Percentiles rank a stretch among this genome's conserved stretches.
Evolutionary conservation across 2,329 filamentous ascomycete species (phyloP).

Genomic region (Trichoderma breve): DNA sequence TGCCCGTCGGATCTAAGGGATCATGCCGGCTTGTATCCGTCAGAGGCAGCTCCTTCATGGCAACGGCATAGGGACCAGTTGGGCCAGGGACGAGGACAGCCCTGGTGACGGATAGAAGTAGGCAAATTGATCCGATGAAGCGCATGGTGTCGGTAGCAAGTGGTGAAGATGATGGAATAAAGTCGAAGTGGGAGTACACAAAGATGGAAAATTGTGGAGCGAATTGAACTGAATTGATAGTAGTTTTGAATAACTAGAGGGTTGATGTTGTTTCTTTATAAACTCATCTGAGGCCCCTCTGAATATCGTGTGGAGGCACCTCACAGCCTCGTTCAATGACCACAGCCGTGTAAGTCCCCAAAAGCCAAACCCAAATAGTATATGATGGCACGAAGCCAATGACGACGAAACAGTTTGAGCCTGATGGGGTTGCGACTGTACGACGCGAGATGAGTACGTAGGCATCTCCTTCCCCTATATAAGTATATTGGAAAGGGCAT

Average conservation of each 20-base stretch:
- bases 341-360: neutral
- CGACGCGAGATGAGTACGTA: neutral
- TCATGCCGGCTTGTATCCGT: conserved; percentile 34
- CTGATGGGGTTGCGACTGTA: neutral
- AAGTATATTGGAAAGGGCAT: neutral
- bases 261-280: neutral
- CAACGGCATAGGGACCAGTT: conserved; percentile 33
- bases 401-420: neutral
- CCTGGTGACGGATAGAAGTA: conserved; percentile 22
- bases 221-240: neutral
- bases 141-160: neutral
- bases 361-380: conserved; percentile 13
- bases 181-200: neutral
- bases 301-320: neutral
- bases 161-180: neutral
- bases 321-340: conserved; percentile 23
- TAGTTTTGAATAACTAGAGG: neutral
- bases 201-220: neutral
- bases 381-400: conserved; percentile 5
- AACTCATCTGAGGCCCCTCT: neutral
- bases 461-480: neutral
- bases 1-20: conserved; percentile 33
- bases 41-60: conserved; percentile 27
- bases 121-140: conserved; percentile 21
- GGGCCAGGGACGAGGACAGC: conserved; percentile 31